These are phyloP conservation scores for Jatropha podagrica DNA, from an alignment of 441 rosid species.

Conservation along the genomic window DNA sequence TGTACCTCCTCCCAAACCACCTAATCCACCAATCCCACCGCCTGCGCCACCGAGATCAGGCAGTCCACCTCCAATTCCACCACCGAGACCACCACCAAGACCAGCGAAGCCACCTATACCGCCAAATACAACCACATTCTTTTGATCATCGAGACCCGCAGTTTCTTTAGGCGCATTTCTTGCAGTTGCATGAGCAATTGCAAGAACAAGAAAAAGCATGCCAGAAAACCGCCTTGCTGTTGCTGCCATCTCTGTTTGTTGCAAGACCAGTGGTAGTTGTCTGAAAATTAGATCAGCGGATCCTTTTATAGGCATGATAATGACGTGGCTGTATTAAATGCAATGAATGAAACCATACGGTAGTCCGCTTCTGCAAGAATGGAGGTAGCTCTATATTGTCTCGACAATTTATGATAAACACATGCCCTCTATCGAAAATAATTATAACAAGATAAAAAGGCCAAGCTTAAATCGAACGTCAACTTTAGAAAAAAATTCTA, in stretches of 20 bases:
- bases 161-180: conserved; percentile 28
- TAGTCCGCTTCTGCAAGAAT: not conserved
- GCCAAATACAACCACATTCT: conserved; percentile 48
- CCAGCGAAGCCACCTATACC: conserved; percentile 25
- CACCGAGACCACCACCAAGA: conserved; percentile 23
- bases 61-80: not conserved
- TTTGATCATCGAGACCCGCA: conserved; percentile 50
- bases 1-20: conserved; percentile 9
- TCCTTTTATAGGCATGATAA: conserved; percentile 26
- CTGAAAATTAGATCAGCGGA: not conserved
- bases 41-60: conserved; percentile 13
- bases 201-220: conserved; percentile 28
- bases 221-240: conserved; percentile 21
- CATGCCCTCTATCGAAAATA: not conserved
- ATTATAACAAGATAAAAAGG: no score
- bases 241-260: not conserved
- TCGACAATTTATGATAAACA: not conserved
- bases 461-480: no score
- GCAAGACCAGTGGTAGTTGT: no score
- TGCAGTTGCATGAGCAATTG: conserved; percentile 28
- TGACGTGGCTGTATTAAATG: conserved; percentile 21
- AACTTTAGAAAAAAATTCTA: no score
- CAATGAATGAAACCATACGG: conserved; percentile 21
- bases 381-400: conserved; percentile 15
- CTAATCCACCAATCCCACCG: conserved; percentile 3